Conservation (phyloP, 1,139 yeast genomes). For the Candida sp. region DNA sequence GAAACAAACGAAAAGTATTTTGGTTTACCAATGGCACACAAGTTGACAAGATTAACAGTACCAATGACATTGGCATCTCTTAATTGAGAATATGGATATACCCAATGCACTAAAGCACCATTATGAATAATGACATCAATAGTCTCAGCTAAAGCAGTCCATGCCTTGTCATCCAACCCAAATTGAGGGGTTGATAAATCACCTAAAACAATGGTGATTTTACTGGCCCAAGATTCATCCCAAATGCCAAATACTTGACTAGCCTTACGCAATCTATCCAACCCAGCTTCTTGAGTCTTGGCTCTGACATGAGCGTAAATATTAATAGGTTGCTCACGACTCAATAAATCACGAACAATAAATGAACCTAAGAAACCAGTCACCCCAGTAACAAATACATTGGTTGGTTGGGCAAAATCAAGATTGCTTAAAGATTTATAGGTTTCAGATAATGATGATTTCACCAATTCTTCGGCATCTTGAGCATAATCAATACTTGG, state of each 20-base stretch:
- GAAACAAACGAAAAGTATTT: slow-evolving; percentile 90
- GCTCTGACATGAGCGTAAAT: slow-evolving; percentile 94
- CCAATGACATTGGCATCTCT: slow-evolving; percentile 94
- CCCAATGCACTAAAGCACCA: slow-evolving; percentile 99
- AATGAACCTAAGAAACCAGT: slow-evolving; percentile 97
- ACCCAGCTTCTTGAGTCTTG: slow-evolving; percentile 57
- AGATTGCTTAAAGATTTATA: slow-evolving; percentile 28
- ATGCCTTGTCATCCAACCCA: slow-evolving; percentile 59
- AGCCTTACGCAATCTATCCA: slow-evolving; percentile 73
- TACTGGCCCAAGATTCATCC: slow-evolving; percentile 57
- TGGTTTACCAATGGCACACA: slow-evolving; percentile 79
- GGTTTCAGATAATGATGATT: slow-evolving; percentile 38
- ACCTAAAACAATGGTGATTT: slow-evolving; percentile 76
- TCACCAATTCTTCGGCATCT: slow-evolving; percentile 66
- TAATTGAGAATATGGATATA: slow-evolving; percentile 85
- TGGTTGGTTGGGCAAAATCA: slow-evolving; percentile 38
- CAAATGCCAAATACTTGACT: slow-evolving; percentile 85
- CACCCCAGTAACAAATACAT: slow-evolving; percentile 88
- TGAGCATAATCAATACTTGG: slow-evolving; percentile 54
- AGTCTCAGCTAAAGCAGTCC: slow-evolving; percentile 53
- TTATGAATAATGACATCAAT: slow-evolving; percentile 90
- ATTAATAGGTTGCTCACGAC: slow-evolving; percentile 45
- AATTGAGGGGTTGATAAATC: slow-evolving; percentile 70
- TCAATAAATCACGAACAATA: slow-evolving; percentile 71
- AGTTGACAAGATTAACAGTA: slow-evolving; percentile 77